phyloP scores from a whole-genome alignment of 1,284 basidiomycete genomes.

The Erythrobasidium hasegawianum region DNA sequence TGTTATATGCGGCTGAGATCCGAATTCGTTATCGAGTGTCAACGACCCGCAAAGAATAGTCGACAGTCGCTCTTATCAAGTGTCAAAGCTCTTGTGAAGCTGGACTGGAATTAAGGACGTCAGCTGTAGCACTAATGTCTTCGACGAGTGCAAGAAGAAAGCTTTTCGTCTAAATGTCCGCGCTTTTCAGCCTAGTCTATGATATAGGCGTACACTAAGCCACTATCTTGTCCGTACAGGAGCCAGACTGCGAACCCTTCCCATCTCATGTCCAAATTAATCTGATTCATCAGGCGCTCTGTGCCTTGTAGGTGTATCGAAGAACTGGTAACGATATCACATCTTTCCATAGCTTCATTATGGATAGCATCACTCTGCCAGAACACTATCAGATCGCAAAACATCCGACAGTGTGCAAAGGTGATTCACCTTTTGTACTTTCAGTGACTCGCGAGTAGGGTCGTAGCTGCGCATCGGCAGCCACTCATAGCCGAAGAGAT shows the following conservation, averaged over 20 bases:
- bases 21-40: too few species aligned
- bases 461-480: background rate
- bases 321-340: background rate
- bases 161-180: too few species aligned
- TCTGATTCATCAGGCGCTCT: background rate
- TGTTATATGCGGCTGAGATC: too few species aligned
- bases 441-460: background rate
- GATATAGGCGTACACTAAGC: background rate
- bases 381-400: background rate
- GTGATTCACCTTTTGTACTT: background rate
- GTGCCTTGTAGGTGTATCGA: background rate
- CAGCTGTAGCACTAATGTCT: too few species aligned
- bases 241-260: background rate
- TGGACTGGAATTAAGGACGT: too few species aligned
- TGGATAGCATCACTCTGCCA: background rate
- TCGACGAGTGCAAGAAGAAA: too few species aligned
- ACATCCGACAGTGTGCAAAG: background rate
- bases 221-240: background rate
- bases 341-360: slow-evolving; percentile 1
- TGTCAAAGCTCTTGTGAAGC: too few species aligned
- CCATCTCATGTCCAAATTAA: background rate
- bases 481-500: background rate
- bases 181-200: too few species aligned
- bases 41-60: too few species aligned
- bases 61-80: too few species aligned